These are phyloP conservation scores for Adansonia rubrostipa DNA, from an alignment of 441 rosid genomes.

Conservation along the genomic window DNA sequence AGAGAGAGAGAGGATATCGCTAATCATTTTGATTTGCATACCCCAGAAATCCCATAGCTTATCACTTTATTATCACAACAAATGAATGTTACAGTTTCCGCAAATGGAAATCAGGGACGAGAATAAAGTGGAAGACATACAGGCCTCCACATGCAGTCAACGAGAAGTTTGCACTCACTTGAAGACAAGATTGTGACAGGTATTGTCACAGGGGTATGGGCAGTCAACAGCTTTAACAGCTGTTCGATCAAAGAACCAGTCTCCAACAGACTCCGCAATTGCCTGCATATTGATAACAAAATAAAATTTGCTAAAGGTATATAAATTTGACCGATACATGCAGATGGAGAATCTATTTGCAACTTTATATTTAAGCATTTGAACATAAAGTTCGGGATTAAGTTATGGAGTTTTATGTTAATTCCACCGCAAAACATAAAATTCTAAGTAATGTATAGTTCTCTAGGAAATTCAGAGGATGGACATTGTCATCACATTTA, in stretches of 20 bases:
- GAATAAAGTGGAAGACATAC: slow-evolving; percentile 20
- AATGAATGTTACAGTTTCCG: slow-evolving; percentile 37
- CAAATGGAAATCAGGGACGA: slow-evolving; percentile 22
- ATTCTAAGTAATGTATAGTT: neutral
- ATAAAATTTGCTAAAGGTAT: slow-evolving; percentile 7
- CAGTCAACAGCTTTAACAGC: slow-evolving; percentile 53
- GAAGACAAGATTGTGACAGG: slow-evolving; percentile 55
- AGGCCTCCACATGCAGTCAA: slow-evolving; percentile 33
- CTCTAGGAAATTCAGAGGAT: neutral
- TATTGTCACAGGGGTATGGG: slow-evolving; percentile 58
- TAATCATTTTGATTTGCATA: slow-evolving; percentile 25
- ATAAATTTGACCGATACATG: neutral
- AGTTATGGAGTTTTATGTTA: neutral
- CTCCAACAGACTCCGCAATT: slow-evolving; percentile 64
- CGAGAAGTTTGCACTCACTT: slow-evolving; percentile 48
- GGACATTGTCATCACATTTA: slow-evolving; percentile 2
- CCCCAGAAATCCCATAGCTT: slow-evolving; percentile 18
- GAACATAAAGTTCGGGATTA: neutral
- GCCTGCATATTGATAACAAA: slow-evolving; percentile 39
- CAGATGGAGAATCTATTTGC: neutral
- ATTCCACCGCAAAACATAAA: neutral
- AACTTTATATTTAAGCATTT: neutral
- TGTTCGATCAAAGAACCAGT: slow-evolving; percentile 59
- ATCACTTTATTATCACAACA: slow-evolving; percentile 20
- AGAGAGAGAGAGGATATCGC: neutral